A percentile compares a stretch with the other conserved stretches of the same genome.
phyloP scores from a whole-genome alignment of 1,284 basidiomycete species.

The Austroboletus novae-zelandiae region DNA sequence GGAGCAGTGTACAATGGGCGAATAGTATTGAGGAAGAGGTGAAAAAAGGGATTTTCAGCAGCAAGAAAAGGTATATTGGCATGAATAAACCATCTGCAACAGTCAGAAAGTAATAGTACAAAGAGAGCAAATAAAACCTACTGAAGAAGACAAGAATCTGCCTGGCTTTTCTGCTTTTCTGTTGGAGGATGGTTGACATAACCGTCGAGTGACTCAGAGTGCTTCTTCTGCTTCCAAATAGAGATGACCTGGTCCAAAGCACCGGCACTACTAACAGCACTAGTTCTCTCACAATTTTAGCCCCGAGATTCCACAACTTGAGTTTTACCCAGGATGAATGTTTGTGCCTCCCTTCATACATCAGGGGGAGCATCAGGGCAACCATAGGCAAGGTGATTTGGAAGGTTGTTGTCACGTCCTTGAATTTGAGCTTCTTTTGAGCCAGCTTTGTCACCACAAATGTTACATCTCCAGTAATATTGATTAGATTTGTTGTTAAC shows the following conservation, averaged over 20 bases:
- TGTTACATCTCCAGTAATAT: too few species aligned
- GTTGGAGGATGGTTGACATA: constrained; percentile 4
- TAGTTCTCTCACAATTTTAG: too few species aligned
- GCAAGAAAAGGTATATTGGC: constrained; percentile 9
- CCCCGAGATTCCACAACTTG: background rate
- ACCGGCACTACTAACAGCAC: too few species aligned
- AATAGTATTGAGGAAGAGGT: constrained; percentile 4
- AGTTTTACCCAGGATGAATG: too few species aligned
- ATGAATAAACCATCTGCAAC: constrained; percentile 6
- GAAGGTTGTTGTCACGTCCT: too few species aligned
- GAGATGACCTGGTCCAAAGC: background rate
- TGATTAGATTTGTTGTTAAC: too few species aligned
- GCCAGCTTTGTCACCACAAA: too few species aligned
- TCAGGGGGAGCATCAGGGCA: too few species aligned
- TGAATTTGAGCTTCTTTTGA: too few species aligned
- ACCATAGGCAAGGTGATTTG: too few species aligned
- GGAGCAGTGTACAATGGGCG: constrained; percentile 3
- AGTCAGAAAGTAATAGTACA: background rate
- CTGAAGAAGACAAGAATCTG: constrained; percentile 8
- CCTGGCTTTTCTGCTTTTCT: constrained; percentile 1
- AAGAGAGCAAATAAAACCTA: background rate
- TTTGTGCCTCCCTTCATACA: too few species aligned
- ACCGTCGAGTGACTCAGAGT: constrained; percentile 1
- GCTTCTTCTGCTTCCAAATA: background rate
- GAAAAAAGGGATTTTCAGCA: constrained; percentile 1